phyloP scores from a whole-genome alignment of 345 rosid species.

The Corchorus olitorius region DNA sequence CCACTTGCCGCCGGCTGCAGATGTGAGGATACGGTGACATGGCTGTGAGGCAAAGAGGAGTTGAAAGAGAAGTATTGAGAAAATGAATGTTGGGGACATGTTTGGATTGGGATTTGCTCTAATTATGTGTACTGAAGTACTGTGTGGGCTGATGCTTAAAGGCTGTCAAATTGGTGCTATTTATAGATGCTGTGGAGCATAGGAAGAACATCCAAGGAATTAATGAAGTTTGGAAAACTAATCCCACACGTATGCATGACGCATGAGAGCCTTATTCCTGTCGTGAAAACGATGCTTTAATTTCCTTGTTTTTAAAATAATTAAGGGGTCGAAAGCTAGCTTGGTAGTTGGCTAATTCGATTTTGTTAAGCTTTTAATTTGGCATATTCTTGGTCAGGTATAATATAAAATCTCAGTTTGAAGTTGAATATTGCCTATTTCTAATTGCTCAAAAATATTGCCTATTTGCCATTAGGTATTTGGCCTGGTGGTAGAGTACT shows the following conservation, averaged over 20 bases:
- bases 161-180: background rate
- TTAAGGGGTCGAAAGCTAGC: background rate
- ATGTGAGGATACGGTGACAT: slow-evolving; percentile 21
- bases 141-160: background rate
- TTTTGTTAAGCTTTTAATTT: background rate
- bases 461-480: too few relatives aligned
- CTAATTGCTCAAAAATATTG: too few relatives aligned
- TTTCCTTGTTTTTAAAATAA: background rate
- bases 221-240: background rate
- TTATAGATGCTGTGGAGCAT: slow-evolving; percentile 2
- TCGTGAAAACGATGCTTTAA: background rate
- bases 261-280: background rate
- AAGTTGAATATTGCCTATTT: too few relatives aligned
- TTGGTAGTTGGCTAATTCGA: too few relatives aligned
- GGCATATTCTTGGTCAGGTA: too few relatives aligned
- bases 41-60: slow-evolving; percentile 25
- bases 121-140: too few relatives aligned
- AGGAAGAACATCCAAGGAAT: too few relatives aligned
- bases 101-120: too few relatives aligned
- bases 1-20: slow-evolving; percentile 67
- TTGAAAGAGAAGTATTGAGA: slow-evolving; percentile 25
- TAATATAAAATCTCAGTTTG: too few relatives aligned
- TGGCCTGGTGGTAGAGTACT: too few relatives aligned
- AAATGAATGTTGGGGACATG: slow-evolving; percentile 14
- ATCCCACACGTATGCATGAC: slow-evolving; percentile 20